phyloP scores from a whole-genome alignment of 148 eudicot genomes.

The Nepenthes mirabilis region DNA sequence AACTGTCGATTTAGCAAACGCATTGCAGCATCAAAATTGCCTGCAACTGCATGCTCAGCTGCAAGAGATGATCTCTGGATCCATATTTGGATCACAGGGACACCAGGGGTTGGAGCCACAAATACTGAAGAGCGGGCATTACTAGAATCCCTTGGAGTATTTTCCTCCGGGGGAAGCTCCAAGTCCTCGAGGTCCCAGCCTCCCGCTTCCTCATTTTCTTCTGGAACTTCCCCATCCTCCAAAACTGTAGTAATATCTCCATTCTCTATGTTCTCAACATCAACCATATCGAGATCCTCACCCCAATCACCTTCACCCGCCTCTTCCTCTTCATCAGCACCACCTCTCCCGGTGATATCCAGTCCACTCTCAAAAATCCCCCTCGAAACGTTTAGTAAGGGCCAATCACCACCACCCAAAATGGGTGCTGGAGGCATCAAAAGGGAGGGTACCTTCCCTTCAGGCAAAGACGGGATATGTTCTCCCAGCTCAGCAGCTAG shows the following conservation, averaged over 20 bases:
- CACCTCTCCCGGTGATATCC: conserved; percentile 28
- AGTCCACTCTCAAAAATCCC: conserved; percentile 56
- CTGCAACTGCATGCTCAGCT: conserved; percentile 94
- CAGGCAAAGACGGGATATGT: conserved; percentile 35
- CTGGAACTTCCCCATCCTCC: conserved; percentile 27
- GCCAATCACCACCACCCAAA: conserved; percentile 59
- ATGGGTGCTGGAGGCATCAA: conserved; percentile 53
- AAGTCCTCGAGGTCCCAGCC: conserved; percentile 95
- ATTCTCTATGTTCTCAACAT: conserved; percentile 31
- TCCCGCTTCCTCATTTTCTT: conserved; percentile 51
- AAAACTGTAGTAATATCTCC: conserved; percentile 21
- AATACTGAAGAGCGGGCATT: conserved; percentile 39
- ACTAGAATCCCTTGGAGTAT: conserved; percentile 55
- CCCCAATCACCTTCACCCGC: conserved; percentile 53
- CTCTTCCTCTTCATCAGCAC: conserved; percentile 53
- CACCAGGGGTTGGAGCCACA: conserved; percentile 62
- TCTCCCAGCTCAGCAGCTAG: conserved; percentile 56
- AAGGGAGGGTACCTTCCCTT: conserved; percentile 41
- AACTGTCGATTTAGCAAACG: conserved; percentile 71
- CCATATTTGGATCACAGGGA: conserved; percentile 96
- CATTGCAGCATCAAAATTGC: conserved; percentile 93
- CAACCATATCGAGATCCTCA: conserved; percentile 41
- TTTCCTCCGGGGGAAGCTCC: conserved; percentile 86
- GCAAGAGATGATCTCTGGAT: conserved; percentile 79
- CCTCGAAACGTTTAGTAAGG: conserved; percentile 48